phyloP scores from a whole-genome alignment of 1,284 basidiomycete species.

The Mycena sp. region DNA sequence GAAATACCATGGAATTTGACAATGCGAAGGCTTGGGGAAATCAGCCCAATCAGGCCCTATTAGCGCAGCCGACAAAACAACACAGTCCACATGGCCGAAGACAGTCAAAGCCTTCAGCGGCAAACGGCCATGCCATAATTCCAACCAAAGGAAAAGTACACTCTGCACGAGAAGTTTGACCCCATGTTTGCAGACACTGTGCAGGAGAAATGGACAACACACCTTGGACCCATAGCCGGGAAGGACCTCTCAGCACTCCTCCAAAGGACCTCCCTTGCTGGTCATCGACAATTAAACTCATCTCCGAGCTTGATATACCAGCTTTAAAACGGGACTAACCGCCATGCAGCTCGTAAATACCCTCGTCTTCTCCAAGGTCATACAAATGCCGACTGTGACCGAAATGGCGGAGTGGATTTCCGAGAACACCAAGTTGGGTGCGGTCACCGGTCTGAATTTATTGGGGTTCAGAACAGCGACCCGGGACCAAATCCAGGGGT shows the following conservation, averaged over 20 bases:
- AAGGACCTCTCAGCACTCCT: neutral
- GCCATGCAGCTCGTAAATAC: constrained; percentile 1
- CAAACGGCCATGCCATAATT: neutral
- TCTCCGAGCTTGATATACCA: neutral
- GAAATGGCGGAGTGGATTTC: neutral
- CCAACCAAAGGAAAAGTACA: neutral
- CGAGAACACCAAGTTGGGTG: neutral
- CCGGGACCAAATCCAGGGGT: neutral
- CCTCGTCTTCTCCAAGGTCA: neutral
- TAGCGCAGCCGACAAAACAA: neutral
- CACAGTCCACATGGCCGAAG: neutral
- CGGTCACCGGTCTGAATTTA: neutral
- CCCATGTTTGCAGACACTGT: neutral
- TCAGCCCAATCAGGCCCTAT: neutral
- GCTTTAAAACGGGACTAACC: neutral
- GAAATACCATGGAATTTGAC: neutral
- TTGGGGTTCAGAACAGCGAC: neutral
- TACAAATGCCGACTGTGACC: neutral
- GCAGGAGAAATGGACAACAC: neutral
- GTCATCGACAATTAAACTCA: neutral
- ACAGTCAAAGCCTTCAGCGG: neutral
- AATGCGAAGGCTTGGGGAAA: neutral
- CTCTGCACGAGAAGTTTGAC: neutral
- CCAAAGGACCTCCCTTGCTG: neutral
- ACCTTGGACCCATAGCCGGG: neutral